A percentile compares a stretch with the other conserved stretches of the same genome.
Conservation (phyloP, 2,329 filamentous ascomycete genomes). For the Beauveria rudraprayagi region DNA sequence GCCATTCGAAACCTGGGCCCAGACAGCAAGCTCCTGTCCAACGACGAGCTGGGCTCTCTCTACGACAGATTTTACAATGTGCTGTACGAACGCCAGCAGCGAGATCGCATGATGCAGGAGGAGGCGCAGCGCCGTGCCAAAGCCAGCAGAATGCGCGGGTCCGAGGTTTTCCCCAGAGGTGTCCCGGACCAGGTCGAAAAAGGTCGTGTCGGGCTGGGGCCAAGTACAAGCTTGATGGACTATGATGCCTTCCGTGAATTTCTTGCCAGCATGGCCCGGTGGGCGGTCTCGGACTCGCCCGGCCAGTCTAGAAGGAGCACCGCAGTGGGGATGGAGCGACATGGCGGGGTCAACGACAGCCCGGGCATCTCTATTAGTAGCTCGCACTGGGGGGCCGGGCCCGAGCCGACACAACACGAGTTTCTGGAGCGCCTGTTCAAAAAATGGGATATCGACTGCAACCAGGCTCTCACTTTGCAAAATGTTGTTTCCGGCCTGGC, state of each 20-base stretch:
- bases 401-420: slow-evolving; percentile 81
- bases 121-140: slow-evolving; percentile 61
- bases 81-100: slow-evolving; percentile 84
- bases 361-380: slow-evolving; percentile 36
- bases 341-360: slow-evolving; percentile 53
- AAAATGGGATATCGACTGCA: slow-evolving; percentile 77
- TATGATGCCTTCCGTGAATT: slow-evolving; percentile 96
- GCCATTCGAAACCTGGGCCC: slow-evolving; percentile 92
- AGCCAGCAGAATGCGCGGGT: slow-evolving; percentile 39
- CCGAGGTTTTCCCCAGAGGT: slow-evolving; percentile 30
- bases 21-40: slow-evolving; percentile 83
- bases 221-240: slow-evolving; percentile 90
- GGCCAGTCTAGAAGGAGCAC: slow-evolving; percentile 43
- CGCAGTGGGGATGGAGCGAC: slow-evolving; percentile 43
- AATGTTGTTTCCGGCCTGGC: slow-evolving; percentile 89
- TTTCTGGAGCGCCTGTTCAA: slow-evolving; percentile 83
- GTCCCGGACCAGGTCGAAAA: slow-evolving; percentile 57
- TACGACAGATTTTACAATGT: slow-evolving; percentile 94
- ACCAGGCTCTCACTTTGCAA: slow-evolving; percentile 73
- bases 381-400: slow-evolving; percentile 48
- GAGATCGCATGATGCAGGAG: slow-evolving; percentile 68
- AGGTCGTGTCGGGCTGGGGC: slow-evolving; percentile 78
- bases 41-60: slow-evolving; percentile 78
- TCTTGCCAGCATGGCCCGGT: slow-evolving; percentile 78
- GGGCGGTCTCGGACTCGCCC: slow-evolving; percentile 86